These are phyloP conservation scores for Capsicum pubescens DNA, from an alignment of 257 asterid genomes.

Conservation along the genomic window DNA sequence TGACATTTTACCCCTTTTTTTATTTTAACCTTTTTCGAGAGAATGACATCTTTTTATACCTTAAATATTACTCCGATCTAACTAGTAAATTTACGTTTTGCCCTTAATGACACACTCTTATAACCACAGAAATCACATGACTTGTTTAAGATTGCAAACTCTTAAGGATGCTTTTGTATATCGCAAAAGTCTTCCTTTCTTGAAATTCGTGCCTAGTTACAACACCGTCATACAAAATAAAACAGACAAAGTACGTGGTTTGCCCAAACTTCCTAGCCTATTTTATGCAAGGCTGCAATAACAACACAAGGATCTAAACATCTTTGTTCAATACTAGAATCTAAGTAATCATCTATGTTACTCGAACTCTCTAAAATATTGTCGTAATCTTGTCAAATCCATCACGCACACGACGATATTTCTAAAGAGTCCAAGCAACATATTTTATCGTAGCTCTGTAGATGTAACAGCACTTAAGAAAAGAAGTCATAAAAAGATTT, in stretches of 20 bases:
- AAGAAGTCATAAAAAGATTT: not conserved
- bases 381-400: no score
- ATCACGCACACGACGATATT: not conserved
- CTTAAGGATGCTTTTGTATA: not conserved
- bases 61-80: not conserved
- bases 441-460: not conserved
- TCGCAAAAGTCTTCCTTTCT: not conserved
- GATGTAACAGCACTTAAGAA: not conserved
- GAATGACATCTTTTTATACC: not conserved
- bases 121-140: not conserved
- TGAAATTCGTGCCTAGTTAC: accelerated
- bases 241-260: not conserved
- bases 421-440: not conserved
- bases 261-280: not conserved
- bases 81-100: not conserved
- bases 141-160: not conserved
- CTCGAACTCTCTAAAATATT: no score
- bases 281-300: not conserved
- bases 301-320: not conserved
- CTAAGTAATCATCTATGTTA: no score
- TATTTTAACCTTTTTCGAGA: not conserved
- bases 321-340: not conserved
- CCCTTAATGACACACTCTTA: not conserved
- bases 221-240: not conserved
- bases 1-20: not conserved